phyloP scores from a whole-genome alignment of 352 stramenopile genomes.

The Pythium brachiatum region DNA sequence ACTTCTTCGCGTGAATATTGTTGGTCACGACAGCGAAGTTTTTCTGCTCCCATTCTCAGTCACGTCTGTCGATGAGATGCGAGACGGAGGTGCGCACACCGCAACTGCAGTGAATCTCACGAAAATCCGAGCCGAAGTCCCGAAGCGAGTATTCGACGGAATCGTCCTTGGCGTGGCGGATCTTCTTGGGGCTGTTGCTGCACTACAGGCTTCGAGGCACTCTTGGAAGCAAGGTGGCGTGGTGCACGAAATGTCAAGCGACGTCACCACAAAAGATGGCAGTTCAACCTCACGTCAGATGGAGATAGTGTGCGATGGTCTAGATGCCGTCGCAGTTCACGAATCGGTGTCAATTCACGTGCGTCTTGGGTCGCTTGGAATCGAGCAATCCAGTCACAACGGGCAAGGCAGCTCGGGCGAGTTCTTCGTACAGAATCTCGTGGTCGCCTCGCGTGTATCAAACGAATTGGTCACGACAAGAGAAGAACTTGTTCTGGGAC shows the following conservation, averaged over 20 bases:
- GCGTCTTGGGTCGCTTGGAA: constrained; percentile 44
- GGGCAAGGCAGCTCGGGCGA: constrained; percentile 21
- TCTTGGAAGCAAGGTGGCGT: background rate
- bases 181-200: constrained; percentile 9
- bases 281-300: background rate
- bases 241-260: background rate
- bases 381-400: constrained; percentile 29
- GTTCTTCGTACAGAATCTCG: constrained; percentile 64
- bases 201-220: background rate
- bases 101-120: constrained; percentile 15
- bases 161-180: constrained; percentile 12
- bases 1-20: background rate
- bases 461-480: background rate
- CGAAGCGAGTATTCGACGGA: constrained; percentile 29
- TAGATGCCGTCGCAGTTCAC: constrained; percentile 30
- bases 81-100: background rate
- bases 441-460: constrained; percentile 32
- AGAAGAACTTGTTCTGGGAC: constrained; percentile 74
- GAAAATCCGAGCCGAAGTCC: constrained; percentile 33
- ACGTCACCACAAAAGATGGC: background rate
- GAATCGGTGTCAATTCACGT: constrained; percentile 45
- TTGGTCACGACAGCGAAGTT: constrained; percentile 24
- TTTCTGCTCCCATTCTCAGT: constrained; percentile 56
- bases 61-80: constrained; percentile 10
- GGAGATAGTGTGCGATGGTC: constrained; percentile 43